phyloP scores from a whole-genome alignment of 2,329 filamentous ascomycete genomes.

The Paramyrothecium sp. region DNA sequence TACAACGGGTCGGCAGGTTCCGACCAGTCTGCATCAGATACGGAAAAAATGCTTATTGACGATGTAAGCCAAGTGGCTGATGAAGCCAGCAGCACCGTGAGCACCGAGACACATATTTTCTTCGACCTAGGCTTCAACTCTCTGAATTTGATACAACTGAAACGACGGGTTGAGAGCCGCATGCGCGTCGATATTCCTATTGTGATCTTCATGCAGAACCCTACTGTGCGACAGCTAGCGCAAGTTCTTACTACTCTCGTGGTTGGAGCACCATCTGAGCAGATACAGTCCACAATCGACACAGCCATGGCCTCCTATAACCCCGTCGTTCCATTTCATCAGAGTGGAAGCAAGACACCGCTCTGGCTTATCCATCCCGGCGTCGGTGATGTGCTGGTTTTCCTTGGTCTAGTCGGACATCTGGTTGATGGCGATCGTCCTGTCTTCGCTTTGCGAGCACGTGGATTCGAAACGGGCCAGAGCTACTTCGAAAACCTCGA shows the following conservation, averaged over 20 bases:
- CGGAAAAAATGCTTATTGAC: constrained; percentile 9
- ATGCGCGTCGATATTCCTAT: constrained; percentile 22
- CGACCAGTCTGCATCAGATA: constrained; percentile 8
- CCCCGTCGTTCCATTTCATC: constrained; percentile 33
- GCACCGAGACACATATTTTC: constrained; percentile 23
- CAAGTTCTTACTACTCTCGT: constrained; percentile 17
- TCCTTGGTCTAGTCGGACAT: constrained; percentile 33
- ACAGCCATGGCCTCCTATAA: not conserved
- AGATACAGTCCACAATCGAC: not conserved
- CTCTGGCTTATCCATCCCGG: constrained; percentile 41
- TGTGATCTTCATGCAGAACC: constrained; percentile 32
- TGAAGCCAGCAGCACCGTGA: constrained; percentile 5
- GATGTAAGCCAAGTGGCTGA: not conserved
- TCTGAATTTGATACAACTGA: constrained; percentile 38
- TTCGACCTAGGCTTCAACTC: constrained; percentile 35
- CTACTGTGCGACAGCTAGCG: constrained; percentile 9
- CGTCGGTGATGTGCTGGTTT: constrained; percentile 40
- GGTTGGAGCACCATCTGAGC: too few species aligned
- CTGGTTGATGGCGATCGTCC: constrained; percentile 37
- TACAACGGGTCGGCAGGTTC: constrained; percentile 6
- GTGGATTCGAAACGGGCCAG: constrained; percentile 39
- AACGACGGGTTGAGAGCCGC: constrained; percentile 22
- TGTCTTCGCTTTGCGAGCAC: constrained; percentile 44
- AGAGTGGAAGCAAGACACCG: constrained; percentile 28
- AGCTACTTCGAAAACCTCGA: constrained; percentile 25